Evolutionary conservation across 352 stramenopile species (phyloP).

Genomic region (Pythium sp.): DNA sequence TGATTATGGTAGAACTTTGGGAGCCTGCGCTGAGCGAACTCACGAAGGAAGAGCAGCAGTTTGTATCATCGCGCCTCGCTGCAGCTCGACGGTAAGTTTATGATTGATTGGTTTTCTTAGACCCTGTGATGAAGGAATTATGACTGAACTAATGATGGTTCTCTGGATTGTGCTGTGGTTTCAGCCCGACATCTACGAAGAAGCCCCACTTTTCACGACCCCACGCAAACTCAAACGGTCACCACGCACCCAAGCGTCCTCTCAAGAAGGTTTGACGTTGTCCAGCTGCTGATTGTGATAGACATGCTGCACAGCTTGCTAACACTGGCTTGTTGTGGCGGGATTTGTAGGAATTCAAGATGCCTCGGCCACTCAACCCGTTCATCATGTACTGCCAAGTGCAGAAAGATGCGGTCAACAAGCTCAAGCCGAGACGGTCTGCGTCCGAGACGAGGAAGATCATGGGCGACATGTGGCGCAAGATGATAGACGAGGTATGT

Average conservation of each 20-base stretch:
- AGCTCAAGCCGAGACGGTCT: constrained; percentile 50
- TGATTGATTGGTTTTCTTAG: neutral
- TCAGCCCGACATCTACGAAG: constrained; percentile 49
- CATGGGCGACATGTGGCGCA: constrained; percentile 82
- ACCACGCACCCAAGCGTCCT: constrained; percentile 22
- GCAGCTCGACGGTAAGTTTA: constrained; percentile 33
- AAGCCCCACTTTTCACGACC: constrained; percentile 18
- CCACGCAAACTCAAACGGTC: constrained; percentile 24
- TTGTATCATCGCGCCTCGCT: constrained; percentile 51
- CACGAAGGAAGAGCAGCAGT: constrained; percentile 61
- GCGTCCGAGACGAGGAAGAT: constrained; percentile 76
- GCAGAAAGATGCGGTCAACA: constrained; percentile 60
- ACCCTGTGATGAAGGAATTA: neutral
- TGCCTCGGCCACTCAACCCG: constrained; percentile 68
- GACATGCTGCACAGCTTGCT: neutral
- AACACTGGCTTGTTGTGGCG: neutral
- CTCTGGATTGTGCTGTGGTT: neutral
- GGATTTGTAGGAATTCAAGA: constrained; percentile 25
- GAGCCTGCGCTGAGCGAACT: constrained; percentile 71
- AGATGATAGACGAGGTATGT: constrained; percentile 63
- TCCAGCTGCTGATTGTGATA: neutral
- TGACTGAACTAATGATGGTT: neutral
- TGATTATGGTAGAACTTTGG: constrained; percentile 45
- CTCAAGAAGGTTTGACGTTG: constrained; percentile 20
- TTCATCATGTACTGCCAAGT: constrained; percentile 85